phyloP scores from a whole-genome alignment of 306 rosid genomes.

The Dalbergia oliveri region DNA sequence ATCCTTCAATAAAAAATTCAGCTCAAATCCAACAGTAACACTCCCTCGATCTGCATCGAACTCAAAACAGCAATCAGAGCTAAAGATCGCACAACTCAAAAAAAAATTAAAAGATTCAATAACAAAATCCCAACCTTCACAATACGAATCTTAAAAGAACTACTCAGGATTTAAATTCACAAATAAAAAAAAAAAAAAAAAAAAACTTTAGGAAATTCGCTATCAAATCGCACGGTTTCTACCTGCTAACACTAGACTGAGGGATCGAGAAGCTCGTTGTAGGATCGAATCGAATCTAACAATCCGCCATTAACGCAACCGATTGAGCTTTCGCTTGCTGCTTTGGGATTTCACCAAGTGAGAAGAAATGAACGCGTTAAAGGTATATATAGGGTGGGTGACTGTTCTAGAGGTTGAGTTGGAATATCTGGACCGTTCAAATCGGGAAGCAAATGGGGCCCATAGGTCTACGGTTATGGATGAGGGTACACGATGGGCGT shows the following conservation, averaged over 20 bases:
- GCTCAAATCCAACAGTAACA: slow-evolving; percentile 46
- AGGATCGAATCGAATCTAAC: slow-evolving; percentile 38
- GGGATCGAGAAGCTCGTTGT: slow-evolving; percentile 11
- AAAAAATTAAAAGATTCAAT: background rate
- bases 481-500: background rate
- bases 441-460: background rate
- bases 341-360: slow-evolving; percentile 39
- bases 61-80: slow-evolving; percentile 10
- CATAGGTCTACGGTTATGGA: background rate
- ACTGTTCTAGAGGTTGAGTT: background rate
- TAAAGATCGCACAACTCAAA: slow-evolving; percentile 12
- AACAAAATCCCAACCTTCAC: background rate
- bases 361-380: slow-evolving; percentile 15
- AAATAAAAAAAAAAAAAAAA: background rate
- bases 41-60: slow-evolving; percentile 47
- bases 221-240: background rate
- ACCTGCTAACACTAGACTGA: slow-evolving; percentile 32
- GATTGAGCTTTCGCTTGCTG: slow-evolving; percentile 28
- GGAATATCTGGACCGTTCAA: slow-evolving; percentile 8
- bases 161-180: background rate
- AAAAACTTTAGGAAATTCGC: slow-evolving; percentile 1
- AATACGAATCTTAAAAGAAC: slow-evolving; percentile 5
- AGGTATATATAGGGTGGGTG: slow-evolving; percentile 38
- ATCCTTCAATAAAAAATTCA: slow-evolving; percentile 44
- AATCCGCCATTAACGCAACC: slow-evolving; percentile 38